Percentiles rank a stretch among this genome's conserved stretches.
These are phyloP conservation scores for Psilocybe subaeruginosa DNA, from an alignment of 768 basidiomycete species.

Conservation along the genomic window DNA sequence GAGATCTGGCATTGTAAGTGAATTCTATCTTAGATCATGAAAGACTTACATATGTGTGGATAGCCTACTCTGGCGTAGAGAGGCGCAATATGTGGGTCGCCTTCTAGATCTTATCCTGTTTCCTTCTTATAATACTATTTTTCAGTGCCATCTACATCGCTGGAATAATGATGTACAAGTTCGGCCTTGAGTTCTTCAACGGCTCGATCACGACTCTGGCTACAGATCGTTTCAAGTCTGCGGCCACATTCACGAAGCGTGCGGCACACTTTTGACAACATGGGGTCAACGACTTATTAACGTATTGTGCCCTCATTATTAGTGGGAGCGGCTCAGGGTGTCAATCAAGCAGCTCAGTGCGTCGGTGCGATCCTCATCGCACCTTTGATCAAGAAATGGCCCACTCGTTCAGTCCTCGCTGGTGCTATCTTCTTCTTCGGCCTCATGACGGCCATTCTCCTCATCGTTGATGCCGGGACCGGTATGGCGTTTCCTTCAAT, in stretches of 20 bases:
- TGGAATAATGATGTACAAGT: constrained; percentile 36
- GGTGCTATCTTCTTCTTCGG: constrained; percentile 28
- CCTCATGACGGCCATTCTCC: constrained; percentile 32
- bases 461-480: constrained; percentile 33
- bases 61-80: constrained; percentile 29
- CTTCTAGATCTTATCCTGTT: neutral
- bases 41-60: neutral
- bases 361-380: constrained; percentile 37
- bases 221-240: constrained; percentile 32
- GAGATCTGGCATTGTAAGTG: constrained; percentile 26
- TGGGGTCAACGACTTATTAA: neutral
- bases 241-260: constrained; percentile 32
- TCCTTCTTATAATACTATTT: neutral
- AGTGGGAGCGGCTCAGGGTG: constrained; percentile 34
- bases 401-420: constrained; percentile 32
- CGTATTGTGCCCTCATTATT: neutral
- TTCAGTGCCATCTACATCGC: constrained; percentile 26
- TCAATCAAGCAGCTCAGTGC: constrained; percentile 37
- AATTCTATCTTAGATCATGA: neutral
- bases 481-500: constrained; percentile 12
- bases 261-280: neutral
- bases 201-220: constrained; percentile 35
- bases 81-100: constrained; percentile 32
- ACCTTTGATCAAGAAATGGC: constrained; percentile 32
- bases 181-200: constrained; percentile 37